phyloP scores from a whole-genome alignment of 179 eudicot genomes.

The Beta corolliflora region DNA sequence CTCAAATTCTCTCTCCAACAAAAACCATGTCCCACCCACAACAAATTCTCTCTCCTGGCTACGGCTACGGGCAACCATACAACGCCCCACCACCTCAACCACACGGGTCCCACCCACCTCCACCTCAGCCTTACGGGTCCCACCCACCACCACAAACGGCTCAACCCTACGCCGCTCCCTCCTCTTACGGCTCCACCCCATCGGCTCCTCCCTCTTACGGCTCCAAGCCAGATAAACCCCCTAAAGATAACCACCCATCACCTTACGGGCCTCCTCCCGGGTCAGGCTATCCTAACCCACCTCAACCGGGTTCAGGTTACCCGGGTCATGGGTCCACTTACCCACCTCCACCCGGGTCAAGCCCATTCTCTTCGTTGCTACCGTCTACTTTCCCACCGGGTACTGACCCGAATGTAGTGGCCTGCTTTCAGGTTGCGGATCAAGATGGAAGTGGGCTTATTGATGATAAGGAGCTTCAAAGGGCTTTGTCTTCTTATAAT shows the following conservation, averaged over 20 bases:
- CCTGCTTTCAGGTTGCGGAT: constrained; percentile 79
- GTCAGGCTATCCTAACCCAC: constrained; percentile 14
- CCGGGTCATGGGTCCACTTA: constrained; percentile 17
- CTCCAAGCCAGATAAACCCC: constrained; percentile 31
- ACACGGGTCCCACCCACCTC: constrained; percentile 11
- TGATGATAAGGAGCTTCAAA: constrained; percentile 90
- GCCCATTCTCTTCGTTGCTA: constrained; percentile 64
- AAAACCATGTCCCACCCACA: constrained; percentile 9
- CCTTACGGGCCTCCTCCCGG: not conserved
- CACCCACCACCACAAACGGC: not conserved
- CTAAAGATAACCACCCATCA: constrained; percentile 21
- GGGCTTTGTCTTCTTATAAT: constrained; percentile 69
- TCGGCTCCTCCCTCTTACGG: constrained; percentile 3
- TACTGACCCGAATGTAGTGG: constrained; percentile 77
- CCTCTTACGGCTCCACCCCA: constrained; percentile 12
- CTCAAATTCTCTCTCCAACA: not conserved
- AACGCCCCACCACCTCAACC: constrained; percentile 7
- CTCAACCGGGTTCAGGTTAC: constrained; percentile 14
- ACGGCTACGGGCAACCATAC: constrained; percentile 14
- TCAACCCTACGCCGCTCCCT: constrained; percentile 22
- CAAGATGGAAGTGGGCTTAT: constrained; percentile 83
- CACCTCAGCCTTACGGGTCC: constrained; percentile 11
- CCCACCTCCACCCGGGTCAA: constrained; percentile 30
- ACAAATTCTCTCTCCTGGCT: too few species aligned
- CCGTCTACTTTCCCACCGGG: constrained; percentile 94